Base-by-base conservation (phyloP, 2,329 filamentous ascomycete species). In the Fusarium buxicola region DNA sequence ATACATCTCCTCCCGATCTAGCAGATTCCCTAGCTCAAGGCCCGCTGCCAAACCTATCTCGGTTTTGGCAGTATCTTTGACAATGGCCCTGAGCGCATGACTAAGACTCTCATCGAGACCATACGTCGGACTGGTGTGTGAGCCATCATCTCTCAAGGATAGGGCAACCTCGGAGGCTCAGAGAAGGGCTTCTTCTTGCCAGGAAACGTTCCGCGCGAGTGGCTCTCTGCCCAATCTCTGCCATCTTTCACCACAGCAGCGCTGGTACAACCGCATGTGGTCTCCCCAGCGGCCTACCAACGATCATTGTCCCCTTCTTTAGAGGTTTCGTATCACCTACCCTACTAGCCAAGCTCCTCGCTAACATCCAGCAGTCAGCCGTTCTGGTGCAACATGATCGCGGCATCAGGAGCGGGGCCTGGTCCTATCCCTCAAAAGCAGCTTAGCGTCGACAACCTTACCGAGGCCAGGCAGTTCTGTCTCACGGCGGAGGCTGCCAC, bases 301-400 rank as follows among this genome's bases (percentile, higher is more conserved):
- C 87, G 3, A 87, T 90, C 81, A 84, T 92, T 31, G 87, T 92
- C 2, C 89, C 89, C 0, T 92, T 92, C 76, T 92, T 92, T 89
- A 15, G 58, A 69, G 47, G 34, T 12, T 41, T 39, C 5, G 52
- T 55, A 35, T 28, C 18, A 41, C 36, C 31, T 7, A 10, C 30
- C 13, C 27, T 25, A 13, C 15, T 13, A 13, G 7, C 13, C 21
- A 13, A 13, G 9, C 4, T 11, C 8, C 34, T 39, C 28, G 43
- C 51, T 40, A 48, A 54, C 35, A 11, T 34, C 27, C 15, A 25
- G 18, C 51, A 63, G 59, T 9, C 60, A 65, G 9, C 62, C 62
- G 2, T 64, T 65, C 43, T 65, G 56, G 56, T 56, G 61, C 5
- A 25, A 45, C 8, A 59, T 65, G 10, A 51, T 65, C 1, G 51